Base-by-base conservation (phyloP, 345 rosid genomes). In the Geranium rotundifolium region DNA sequence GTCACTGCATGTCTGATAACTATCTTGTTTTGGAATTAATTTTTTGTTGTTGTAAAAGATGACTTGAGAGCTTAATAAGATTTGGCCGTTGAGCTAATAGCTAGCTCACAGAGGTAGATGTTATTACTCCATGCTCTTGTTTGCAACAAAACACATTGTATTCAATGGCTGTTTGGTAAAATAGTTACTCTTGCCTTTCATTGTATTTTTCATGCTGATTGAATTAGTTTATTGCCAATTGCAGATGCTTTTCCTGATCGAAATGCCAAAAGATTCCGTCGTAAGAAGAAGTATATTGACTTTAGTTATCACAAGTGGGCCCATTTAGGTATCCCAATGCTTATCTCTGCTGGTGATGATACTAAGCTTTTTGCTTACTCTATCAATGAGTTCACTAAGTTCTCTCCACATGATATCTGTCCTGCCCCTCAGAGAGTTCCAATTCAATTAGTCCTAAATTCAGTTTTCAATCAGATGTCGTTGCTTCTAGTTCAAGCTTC, bases 351-450 rank as follows among this genome's bases (percentile, higher is more conserved):
- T 65, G 95, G 98, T 71, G 96, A 92, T 79, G 98, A 92, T 76
- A 77, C 95, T 2, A 89, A 92, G 85, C 86, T 92, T 46, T 89
- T 82, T 77, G 98, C 95, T 8, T 89, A 89, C 83, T 85, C 95
- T 39, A 81, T 76, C 65, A 82, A 79, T 75, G 95, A 89, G 72
- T 92, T 89, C 72, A 75, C 90, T 19, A 87, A 81, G 78, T 92
- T 83, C 76, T 83, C 96, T 9, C 98, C 98, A 19, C 93, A 87
- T 79, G 96, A 92, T 77, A 83, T 92, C 49, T 92, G 96, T 72
- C 96, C 98, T 61, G 89, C 98, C 19, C 98, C 96, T 59, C 98
- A 92, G 80, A 89, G 93, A 73, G 73, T 84, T 64, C 88, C 93
- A 9, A 74, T 89, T 62, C 91, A 85, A 59, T 67, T 89, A 76